Conservation (phyloP, 768 basidiomycete species). For the Russula brevipes region DNA sequence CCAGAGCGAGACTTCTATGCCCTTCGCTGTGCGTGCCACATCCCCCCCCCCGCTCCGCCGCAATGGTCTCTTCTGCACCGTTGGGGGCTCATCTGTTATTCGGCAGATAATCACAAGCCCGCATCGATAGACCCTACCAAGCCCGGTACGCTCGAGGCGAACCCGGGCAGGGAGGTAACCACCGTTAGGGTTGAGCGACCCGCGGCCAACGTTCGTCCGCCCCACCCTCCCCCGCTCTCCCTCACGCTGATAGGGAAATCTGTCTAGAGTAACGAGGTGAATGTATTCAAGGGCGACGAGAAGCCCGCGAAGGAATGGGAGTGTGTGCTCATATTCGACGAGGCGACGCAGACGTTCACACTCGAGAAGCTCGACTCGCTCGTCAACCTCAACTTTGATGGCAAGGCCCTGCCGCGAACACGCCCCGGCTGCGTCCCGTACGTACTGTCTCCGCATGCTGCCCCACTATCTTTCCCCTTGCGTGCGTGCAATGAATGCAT, state of each 20-base stretch:
- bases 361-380: conserved; percentile 25
- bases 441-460: neutral
- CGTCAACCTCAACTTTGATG: conserved; percentile 21
- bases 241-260: neutral
- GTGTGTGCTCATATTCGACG: conserved; percentile 77
- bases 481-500: neutral
- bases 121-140: conserved; percentile 60
- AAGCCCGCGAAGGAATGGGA: conserved; percentile 60
- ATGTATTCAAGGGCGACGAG: conserved; percentile 56
- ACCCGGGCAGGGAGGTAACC: conserved; percentile 47
- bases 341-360: conserved; percentile 40
- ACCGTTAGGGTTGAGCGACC: conserved; percentile 60
- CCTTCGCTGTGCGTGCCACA: conserved; percentile 53
- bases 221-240: neutral
- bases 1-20: conserved; percentile 70
- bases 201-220: conserved; percentile 51
- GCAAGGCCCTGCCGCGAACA: conserved; percentile 1
- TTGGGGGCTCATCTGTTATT: neutral
- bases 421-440: conserved; percentile 22
- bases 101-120: conserved; percentile 70
- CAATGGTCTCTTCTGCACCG: neutral
- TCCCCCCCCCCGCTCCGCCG: neutral
- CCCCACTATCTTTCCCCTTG: neutral
- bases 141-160: conserved; percentile 61
- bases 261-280: conserved; percentile 45